phyloP scores from a whole-genome alignment of 225 moss, liverwort and hornwort genomes.

The Sphagnum tenellum region DNA sequence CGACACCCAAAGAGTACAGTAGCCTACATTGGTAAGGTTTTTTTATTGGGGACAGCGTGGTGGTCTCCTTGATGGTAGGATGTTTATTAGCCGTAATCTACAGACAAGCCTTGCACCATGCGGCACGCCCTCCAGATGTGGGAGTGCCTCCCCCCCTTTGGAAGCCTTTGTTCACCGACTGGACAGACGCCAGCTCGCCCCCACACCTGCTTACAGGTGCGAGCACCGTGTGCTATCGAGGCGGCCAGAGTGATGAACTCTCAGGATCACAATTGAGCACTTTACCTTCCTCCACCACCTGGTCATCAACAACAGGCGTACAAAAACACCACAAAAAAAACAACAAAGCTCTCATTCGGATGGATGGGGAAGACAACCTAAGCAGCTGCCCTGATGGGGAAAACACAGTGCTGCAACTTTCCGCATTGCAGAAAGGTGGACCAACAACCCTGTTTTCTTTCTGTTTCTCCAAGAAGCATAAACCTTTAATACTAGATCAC shows the following conservation, averaged over 20 bases:
- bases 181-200: conserved; percentile 48
- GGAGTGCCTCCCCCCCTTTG: conserved; percentile 44
- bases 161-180: conserved; percentile 12
- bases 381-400: no score
- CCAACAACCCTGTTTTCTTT: no score
- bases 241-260: conserved; percentile 50
- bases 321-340: no score
- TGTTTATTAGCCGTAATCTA: conserved; percentile 93
- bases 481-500: no score
- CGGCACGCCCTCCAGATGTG: conserved; percentile 99
- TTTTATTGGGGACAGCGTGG: neutral
- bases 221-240: conserved; percentile 34
- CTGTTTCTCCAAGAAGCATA: no score
- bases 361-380: no score
- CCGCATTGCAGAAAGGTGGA: no score
- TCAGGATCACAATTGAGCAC: conserved; percentile 7
- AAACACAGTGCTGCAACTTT: no score
- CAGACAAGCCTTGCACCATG: conserved; percentile 96
- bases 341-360: no score
- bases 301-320: no score
- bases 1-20: conserved; percentile 48
- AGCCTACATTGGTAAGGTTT: conserved; percentile 85
- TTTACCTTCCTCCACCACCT: no score
- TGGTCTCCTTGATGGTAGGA: conserved; percentile 16
- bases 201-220: conserved; percentile 53